phyloP scores from a whole-genome alignment of 805 yeast species.

The Cyberlindnera euphorbiae region DNA sequence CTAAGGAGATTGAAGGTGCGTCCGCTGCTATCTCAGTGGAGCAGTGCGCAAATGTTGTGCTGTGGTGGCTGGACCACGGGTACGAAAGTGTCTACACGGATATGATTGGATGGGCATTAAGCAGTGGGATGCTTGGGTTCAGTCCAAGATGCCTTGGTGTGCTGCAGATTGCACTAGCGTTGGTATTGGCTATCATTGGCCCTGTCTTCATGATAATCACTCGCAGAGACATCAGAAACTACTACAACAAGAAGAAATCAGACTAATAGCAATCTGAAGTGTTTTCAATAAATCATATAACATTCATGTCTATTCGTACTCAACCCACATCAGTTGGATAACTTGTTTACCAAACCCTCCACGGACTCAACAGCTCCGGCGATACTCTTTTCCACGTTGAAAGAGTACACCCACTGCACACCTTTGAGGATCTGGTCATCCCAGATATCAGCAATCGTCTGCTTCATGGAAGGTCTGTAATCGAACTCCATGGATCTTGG shows the following conservation, averaged over 20 bases:
- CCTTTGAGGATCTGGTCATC: conserved; percentile 62
- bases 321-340: background rate
- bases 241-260: conserved; percentile 34
- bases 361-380: conserved; percentile 11
- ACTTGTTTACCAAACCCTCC: conserved; percentile 7
- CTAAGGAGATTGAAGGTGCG: conserved; percentile 80
- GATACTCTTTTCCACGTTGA: conserved; percentile 40
- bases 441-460: conserved; percentile 76
- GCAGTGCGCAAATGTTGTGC: conserved; percentile 57
- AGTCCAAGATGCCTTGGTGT: conserved; percentile 60
- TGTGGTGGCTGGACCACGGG: conserved; percentile 56
- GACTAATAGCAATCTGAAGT: conserved; percentile 1
- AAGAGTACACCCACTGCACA: conserved; percentile 58
- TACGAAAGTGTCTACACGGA: conserved; percentile 78
- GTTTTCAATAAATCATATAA: background rate
- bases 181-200: conserved; percentile 47
- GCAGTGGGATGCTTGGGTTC: conserved; percentile 60
- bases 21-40: conserved; percentile 65
- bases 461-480: conserved; percentile 44
- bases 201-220: conserved; percentile 52
- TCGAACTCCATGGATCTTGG: conserved; percentile 40
- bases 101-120: conserved; percentile 75
- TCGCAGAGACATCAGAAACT: conserved; percentile 45
- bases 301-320: background rate
- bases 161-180: conserved; percentile 44